Conservation (phyloP, 495 filamentous ascomycete species). For the Podospora bellae-mahoneyi region DNA sequence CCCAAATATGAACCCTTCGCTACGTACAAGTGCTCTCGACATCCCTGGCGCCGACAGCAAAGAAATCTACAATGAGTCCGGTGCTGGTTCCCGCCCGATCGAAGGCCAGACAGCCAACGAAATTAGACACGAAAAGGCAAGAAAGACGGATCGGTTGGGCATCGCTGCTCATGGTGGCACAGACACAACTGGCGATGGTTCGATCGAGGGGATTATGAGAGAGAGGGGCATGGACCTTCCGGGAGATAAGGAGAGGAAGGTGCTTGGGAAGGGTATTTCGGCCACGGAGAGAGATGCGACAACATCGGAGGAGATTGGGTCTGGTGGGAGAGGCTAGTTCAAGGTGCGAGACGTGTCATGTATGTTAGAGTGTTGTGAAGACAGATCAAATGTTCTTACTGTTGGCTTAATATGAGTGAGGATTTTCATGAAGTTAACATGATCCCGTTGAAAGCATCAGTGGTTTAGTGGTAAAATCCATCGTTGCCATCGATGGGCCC, state of each 20-base stretch:
- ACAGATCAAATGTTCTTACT: not conserved
- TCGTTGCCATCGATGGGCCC: constrained; percentile 54
- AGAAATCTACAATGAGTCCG: constrained; percentile 49
- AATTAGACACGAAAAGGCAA: constrained; percentile 20
- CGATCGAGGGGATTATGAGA: not conserved
- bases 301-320: not conserved
- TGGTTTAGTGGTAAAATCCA: constrained; percentile 54
- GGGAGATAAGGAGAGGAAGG: not conserved
- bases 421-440: not conserved
- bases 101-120: constrained; percentile 60
- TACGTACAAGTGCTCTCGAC: constrained; percentile 45
- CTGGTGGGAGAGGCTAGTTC: not conserved
- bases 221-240: not conserved
- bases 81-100: constrained; percentile 51
- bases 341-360: not conserved
- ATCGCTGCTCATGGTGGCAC: not conserved
- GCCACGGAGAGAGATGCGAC: not conserved
- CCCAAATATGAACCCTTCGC: constrained; percentile 19
- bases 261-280: not conserved
- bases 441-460: constrained; percentile 21
- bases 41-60: constrained; percentile 60
- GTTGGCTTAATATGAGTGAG: not conserved
- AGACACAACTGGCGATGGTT: not conserved
- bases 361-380: not conserved
- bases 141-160: not conserved